These are phyloP conservation scores for Naganishia friedmannii DNA, from an alignment of 768 basidiomycete genomes.

Conservation along the genomic window DNA sequence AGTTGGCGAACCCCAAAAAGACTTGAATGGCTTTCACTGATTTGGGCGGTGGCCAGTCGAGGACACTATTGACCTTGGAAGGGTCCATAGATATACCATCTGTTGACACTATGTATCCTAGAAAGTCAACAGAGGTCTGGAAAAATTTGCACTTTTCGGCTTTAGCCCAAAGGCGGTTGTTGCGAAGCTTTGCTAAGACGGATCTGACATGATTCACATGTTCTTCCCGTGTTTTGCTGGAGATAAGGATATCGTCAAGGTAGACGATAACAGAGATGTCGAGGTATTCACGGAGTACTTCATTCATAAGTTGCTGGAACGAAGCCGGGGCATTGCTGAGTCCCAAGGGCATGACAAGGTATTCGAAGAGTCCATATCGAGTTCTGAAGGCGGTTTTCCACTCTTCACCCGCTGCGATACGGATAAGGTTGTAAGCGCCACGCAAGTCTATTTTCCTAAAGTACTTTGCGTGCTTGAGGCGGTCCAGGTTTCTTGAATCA, in stretches of 20 bases:
- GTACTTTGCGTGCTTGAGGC: conserved; percentile 30
- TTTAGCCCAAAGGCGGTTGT: not conserved
- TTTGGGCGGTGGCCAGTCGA: too few relatives aligned
- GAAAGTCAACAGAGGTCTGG: not conserved
- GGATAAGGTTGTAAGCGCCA: conserved; percentile 54
- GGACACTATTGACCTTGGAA: too few relatives aligned
- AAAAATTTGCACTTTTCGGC: not conserved
- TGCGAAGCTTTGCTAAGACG: not conserved
- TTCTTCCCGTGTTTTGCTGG: not conserved
- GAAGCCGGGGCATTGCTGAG: conserved; percentile 48
- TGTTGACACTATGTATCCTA: too few relatives aligned
- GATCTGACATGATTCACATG: not conserved
- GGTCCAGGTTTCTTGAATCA: conserved; percentile 33
- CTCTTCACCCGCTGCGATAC: conserved; percentile 53
- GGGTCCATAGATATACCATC: too few relatives aligned
- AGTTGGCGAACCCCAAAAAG: too few relatives aligned
- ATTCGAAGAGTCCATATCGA: conserved; percentile 55
- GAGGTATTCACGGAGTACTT: conserved; percentile 53
- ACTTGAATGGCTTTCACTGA: too few relatives aligned
- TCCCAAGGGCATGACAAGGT: conserved; percentile 54
- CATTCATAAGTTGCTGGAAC: conserved; percentile 57
- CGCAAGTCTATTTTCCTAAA: conserved; percentile 51
- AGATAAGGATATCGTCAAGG: conserved; percentile 41
- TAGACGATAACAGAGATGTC: conserved; percentile 55
- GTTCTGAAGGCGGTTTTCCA: conserved; percentile 55